A percentile compares a stretch with the other conserved stretches of the same genome.
Conservation (phyloP, 495 filamentous ascomycete genomes). For the Tuber magnatum region DNA sequence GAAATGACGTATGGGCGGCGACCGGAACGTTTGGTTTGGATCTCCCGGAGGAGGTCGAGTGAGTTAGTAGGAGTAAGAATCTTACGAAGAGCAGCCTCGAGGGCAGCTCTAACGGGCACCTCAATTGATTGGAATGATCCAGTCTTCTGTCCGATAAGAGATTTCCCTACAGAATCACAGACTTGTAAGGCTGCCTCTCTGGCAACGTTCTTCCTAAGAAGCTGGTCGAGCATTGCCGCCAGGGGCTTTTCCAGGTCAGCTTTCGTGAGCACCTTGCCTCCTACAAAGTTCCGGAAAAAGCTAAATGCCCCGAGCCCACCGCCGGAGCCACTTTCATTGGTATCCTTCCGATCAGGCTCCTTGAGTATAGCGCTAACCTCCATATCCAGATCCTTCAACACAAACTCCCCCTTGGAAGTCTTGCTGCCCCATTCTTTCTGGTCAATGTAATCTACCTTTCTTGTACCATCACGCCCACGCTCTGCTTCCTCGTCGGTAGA, state of each 20-base stretch:
- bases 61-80: conserved; percentile 94
- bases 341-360: conserved; percentile 57
- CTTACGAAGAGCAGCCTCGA: conserved; percentile 83
- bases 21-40: conserved; percentile 61
- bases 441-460: conserved; percentile 61
- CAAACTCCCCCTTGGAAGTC: conserved; percentile 82
- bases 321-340: conserved; percentile 41
- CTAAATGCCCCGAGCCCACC: conserved; percentile 54
- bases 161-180: conserved; percentile 82
- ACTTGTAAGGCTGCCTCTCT: conserved; percentile 86
- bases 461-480: conserved; percentile 32
- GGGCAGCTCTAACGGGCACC: conserved; percentile 68
- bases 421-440: conserved; percentile 73
- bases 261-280: conserved; percentile 82
- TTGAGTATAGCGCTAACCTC: conserved; percentile 86
- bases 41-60: conserved; percentile 86
- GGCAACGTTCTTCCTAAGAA: conserved; percentile 92
- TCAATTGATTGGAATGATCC: conserved; percentile 86
- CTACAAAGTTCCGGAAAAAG: conserved; percentile 87
- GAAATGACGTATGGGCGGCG: conserved; percentile 84
- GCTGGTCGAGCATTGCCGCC: conserved; percentile 91
- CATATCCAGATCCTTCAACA: conserved; percentile 85
- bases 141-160: conserved; percentile 84
- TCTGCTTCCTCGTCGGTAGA: conserved; percentile 47
- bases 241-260: conserved; percentile 82